These are phyloP conservation scores for Didymella glomerata DNA, from an alignment of 2,329 filamentous ascomycete species.

Conservation along the genomic window DNA sequence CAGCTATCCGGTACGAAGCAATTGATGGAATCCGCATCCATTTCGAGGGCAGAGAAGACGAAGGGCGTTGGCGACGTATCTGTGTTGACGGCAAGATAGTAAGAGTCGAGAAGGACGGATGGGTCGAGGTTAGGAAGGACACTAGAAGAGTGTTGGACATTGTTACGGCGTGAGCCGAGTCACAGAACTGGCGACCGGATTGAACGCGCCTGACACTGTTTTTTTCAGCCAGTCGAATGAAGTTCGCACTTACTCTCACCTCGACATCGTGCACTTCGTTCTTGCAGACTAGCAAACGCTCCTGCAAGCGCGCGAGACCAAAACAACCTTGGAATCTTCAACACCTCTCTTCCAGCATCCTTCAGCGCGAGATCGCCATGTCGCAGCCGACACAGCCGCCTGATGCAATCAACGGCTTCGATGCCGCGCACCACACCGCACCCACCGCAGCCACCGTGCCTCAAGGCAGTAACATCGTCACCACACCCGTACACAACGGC, in stretches of 20 bases:
- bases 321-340: not conserved
- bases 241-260: not conserved
- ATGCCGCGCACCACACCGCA: too few species aligned
- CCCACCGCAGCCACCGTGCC: too few species aligned
- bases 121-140: constrained; percentile 70
- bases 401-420: too few species aligned
- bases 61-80: constrained; percentile 80
- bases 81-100: constrained; percentile 95
- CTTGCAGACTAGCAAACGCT: not conserved
- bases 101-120: constrained; percentile 72
- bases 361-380: not conserved
- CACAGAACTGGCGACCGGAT: not conserved
- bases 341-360: not conserved
- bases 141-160: constrained; percentile 52
- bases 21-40: constrained; percentile 73
- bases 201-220: too few species aligned
- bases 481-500: too few species aligned
- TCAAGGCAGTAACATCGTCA: too few species aligned
- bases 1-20: constrained; percentile 72
- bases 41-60: constrained; percentile 65
- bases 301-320: not conserved
- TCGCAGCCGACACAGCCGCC: too few species aligned
- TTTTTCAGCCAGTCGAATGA: too few species aligned
- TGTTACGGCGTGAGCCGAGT: constrained; percentile 4
- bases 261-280: not conserved